Percentiles rank a stretch among this genome's conserved stretches.
Evolutionary conservation across 2,329 filamentous ascomycete species (phyloP).

Genomic region (Fusarium sp.): DNA sequence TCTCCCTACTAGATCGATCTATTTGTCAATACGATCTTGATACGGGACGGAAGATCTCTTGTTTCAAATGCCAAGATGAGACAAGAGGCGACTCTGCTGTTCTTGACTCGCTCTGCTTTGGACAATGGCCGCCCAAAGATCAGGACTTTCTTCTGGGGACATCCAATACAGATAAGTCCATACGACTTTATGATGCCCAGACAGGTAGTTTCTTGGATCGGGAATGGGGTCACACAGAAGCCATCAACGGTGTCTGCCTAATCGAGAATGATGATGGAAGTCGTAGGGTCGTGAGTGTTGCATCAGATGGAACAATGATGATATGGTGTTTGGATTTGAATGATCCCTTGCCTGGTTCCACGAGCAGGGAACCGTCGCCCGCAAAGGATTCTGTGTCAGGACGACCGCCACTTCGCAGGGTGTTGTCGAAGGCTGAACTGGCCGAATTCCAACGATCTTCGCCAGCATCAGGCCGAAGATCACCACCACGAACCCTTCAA

Average conservation of each 20-base stretch:
- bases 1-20: constrained; percentile 70
- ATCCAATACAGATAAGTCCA: constrained; percentile 95
- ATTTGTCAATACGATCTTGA: constrained; percentile 71
- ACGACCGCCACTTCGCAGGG: constrained; percentile 81
- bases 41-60: constrained; percentile 75
- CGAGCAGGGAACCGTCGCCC: constrained; percentile 65
- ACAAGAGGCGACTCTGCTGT: constrained; percentile 84
- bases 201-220: constrained; percentile 82
- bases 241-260: constrained; percentile 86
- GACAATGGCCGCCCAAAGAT: constrained; percentile 63
- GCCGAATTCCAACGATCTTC: constrained; percentile 77
- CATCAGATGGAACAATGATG: constrained; percentile 85
- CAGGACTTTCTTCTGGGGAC: constrained; percentile 82
- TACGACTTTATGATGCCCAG: constrained; percentile 86
- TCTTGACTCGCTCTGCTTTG: constrained; percentile 79
- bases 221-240: constrained; percentile 95
- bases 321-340: constrained; percentile 73
- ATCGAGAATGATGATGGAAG: constrained; percentile 68
- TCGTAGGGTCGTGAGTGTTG: constrained; percentile 76
- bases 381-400: constrained; percentile 63
- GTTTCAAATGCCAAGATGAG: constrained; percentile 86
- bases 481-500: constrained; percentile 65
- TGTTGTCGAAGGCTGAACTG: constrained; percentile 88
- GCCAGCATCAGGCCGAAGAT: constrained; percentile 60
- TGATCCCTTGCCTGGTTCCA: constrained; percentile 54